phyloP scores from a whole-genome alignment of 2,329 filamentous ascomycete genomes.

The Microsporum audouinii region DNA sequence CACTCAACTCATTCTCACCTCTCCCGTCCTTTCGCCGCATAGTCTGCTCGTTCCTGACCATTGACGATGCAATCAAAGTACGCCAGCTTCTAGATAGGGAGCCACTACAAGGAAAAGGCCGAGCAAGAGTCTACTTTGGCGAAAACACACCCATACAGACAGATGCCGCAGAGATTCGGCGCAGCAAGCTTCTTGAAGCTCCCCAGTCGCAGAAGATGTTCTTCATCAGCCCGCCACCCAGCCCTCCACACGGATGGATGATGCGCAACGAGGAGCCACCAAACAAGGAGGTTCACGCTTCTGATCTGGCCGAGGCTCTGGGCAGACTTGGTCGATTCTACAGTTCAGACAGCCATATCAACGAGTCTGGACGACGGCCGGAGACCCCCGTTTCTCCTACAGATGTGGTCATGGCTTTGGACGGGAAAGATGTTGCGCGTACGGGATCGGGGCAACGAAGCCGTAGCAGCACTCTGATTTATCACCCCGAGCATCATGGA shows the following conservation, averaged over 20 bases:
- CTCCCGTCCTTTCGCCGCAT: conserved; percentile 41
- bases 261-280: conserved; percentile 52
- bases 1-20: conserved; percentile 41
- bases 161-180: conserved; percentile 35
- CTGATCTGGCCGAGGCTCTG: conserved; percentile 48
- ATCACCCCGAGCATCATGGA: conserved; percentile 51
- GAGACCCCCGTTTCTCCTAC: conserved; percentile 13
- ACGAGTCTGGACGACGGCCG: conserved; percentile 18
- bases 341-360: conserved; percentile 5
- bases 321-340: conserved; percentile 38
- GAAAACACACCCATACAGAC: conserved; percentile 31
- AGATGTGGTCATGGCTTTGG: conserved; percentile 5
- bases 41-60: conserved; percentile 38
- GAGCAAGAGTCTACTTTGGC: conserved; percentile 25
- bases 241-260: conserved; percentile 54
- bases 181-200: conserved; percentile 40
- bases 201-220: conserved; percentile 52
- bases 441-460: conserved; percentile 27
- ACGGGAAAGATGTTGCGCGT: conserved; percentile 9
- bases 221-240: conserved; percentile 55
- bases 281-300: conserved; percentile 54
- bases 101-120: conserved; percentile 22
- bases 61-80: conserved; percentile 32
- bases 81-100: conserved; percentile 34
- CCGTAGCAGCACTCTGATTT: conserved; percentile 50